Base-by-base conservation (phyloP, 1,284 basidiomycete genomes). In the Lignosus rhinocerotis region DNA sequence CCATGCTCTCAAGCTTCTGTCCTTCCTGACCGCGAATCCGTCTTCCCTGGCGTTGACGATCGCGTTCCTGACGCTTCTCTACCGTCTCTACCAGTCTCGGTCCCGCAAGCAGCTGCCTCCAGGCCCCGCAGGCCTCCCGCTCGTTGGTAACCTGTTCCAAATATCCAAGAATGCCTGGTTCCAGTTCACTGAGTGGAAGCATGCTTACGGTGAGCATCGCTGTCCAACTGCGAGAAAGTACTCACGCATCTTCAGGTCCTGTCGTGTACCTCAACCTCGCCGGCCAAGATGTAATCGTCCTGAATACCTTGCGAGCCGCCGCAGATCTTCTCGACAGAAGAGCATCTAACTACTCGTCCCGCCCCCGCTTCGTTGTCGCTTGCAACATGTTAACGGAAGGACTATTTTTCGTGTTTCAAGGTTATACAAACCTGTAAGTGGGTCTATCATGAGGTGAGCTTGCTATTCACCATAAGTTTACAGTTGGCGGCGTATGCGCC, bases 311-410 rank as follows among this genome's bases (percentile, higher is more conserved):
- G 43, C 52, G 63, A 44, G 57, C 63, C 4, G 63, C 60, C 0
- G 17, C 39, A 6, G 65, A 67, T 21, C 59, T 67, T 3, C 58
- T 65, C 16, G 63, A 65, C 11, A 30, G 48, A 19, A 51, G 59
- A 8, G 55, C 63, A 2, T 21, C 56, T 9, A 54, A 61, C 8
- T 67, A 65, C 41, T 67, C 60, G 9, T 46, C 64, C 38, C 16
- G 58, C 1, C 78, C 80, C 0, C 77, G 69, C 61, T 69, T 75
- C 47, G 74, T 73, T 7, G 71, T 80, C 33, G 78, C 76, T 53
- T 76, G 71, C 21, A 75, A 78, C 8, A 71, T 70, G 43, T 67
- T 73, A 49, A 53, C 61, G 16, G 61, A 55, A n/a, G 54, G 54
- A 12, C 31, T 49, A 17, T 55, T 55, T 38, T 55, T 55, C 47